These are phyloP conservation scores for Jacaranda mimosifolia DNA, from an alignment of 257 asterid species.

Conservation along the genomic window DNA sequence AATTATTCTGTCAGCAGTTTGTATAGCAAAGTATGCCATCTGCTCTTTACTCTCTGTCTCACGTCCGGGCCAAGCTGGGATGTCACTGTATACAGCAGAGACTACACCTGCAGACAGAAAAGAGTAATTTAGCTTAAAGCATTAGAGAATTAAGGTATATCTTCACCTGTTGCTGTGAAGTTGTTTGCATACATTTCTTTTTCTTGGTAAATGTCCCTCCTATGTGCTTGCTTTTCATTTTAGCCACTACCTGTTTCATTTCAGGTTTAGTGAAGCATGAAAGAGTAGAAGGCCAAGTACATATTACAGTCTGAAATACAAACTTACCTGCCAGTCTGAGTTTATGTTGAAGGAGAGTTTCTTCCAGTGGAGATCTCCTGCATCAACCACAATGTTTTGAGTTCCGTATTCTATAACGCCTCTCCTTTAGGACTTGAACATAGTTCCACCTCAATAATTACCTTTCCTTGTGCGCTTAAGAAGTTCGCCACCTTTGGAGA, in stretches of 20 bases:
- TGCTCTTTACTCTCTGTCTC: slow-evolving; percentile 58
- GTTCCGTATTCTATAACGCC: background rate
- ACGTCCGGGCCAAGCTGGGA: slow-evolving; percentile 81
- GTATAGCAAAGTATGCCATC: slow-evolving; percentile 78
- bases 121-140: slow-evolving; percentile 20
- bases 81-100: slow-evolving; percentile 60
- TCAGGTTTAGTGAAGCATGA: slow-evolving; percentile 18
- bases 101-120: slow-evolving; percentile 54
- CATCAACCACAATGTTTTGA: slow-evolving; percentile 34
- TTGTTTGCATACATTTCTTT: slow-evolving; percentile 71
- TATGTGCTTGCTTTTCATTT: slow-evolving; percentile 89
- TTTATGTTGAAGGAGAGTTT: slow-evolving; percentile 76
- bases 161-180: background rate
- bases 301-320: background rate
- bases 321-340: slow-evolving; percentile 68
- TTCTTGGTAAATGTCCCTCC: slow-evolving; percentile 96
- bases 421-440: slow-evolving; percentile 11
- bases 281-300: background rate
- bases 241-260: slow-evolving; percentile 76
- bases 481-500: slow-evolving; percentile 74
- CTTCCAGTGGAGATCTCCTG: slow-evolving; percentile 96
- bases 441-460: slow-evolving; percentile 27
- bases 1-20: slow-evolving; percentile 76
- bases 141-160: slow-evolving; percentile 4
- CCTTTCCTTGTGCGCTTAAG: slow-evolving; percentile 94